Percentiles rank a stretch among this genome's conserved stretches.
phyloP scores from a whole-genome alignment of 208 protist genomes.

The Dictyostelium gargantuum region DNA sequence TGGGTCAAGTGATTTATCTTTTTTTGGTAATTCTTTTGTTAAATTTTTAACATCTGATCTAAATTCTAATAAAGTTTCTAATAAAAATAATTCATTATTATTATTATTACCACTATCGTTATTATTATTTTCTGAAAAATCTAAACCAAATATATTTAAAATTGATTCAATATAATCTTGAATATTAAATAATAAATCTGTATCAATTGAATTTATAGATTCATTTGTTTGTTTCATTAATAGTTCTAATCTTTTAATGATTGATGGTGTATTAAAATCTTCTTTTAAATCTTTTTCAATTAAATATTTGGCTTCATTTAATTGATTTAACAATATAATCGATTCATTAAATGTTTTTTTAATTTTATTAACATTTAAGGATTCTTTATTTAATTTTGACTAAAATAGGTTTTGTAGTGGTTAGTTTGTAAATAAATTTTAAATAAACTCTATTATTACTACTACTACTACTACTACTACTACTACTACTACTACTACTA shows the following conservation, averaged over 20 bases:
- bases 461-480: no score
- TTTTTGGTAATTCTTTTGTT: background rate
- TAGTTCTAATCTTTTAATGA: background rate
- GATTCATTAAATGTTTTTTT: background rate
- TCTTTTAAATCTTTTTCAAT: background rate
- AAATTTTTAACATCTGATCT: background rate
- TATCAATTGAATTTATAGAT: background rate
- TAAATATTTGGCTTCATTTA: background rate
- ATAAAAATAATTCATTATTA: background rate
- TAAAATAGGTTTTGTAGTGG: background rate
- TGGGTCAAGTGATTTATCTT: background rate
- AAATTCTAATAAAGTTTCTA: background rate
- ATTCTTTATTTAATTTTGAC: background rate
- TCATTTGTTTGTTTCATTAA: background rate
- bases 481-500: no score
- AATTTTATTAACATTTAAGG: background rate
- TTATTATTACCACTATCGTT: background rate
- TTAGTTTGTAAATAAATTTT: no score
- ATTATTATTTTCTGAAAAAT: background rate
- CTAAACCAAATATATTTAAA: constrained; percentile 19
- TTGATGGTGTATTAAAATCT: constrained; percentile 58
- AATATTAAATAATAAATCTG: constrained; percentile 26
- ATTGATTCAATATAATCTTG: background rate
- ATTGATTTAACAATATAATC: background rate
- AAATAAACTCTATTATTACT: no score